phyloP scores from a whole-genome alignment of 345 rosid genomes.

The Raphanus sativus region DNA sequence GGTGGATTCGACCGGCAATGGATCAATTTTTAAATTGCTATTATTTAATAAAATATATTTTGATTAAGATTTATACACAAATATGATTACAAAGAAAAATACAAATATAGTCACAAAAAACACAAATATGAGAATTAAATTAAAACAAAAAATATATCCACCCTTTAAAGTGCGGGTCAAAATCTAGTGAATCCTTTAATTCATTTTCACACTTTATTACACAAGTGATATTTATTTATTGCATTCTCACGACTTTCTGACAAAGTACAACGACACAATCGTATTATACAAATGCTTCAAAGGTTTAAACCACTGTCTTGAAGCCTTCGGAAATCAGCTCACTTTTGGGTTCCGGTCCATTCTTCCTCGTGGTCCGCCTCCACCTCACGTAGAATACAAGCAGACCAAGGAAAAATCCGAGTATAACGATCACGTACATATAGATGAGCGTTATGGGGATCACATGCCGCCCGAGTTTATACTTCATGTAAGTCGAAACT shows the following conservation, averaged over 20 bases:
- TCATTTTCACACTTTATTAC: background rate
- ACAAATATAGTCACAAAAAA: too few species aligned
- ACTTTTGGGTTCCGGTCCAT: background rate
- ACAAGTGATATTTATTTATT: background rate
- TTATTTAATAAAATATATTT: too few species aligned
- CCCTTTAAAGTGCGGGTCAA: too few species aligned
- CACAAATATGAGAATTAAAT: too few species aligned
- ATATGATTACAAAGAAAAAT: too few species aligned
- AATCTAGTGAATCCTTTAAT: background rate
- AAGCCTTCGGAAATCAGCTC: conserved; percentile 9
- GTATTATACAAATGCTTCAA: background rate
- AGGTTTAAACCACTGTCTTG: background rate
- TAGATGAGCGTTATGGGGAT: background rate
- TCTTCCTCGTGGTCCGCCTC: conserved; percentile 7
- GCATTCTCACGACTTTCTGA: background rate
- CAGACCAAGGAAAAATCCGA: background rate
- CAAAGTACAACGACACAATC: background rate
- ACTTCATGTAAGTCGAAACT: background rate
- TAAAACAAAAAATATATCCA: too few species aligned
- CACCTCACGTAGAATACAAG: background rate
- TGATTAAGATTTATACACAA: too few species aligned
- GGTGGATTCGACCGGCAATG: too few species aligned
- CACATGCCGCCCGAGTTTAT: background rate
- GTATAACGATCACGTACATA: background rate
- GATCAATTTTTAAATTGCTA: too few species aligned